These are phyloP conservation scores for Elsinoe necatrix DNA, from an alignment of 2,329 filamentous ascomycete species.

Conservation along the genomic window DNA sequence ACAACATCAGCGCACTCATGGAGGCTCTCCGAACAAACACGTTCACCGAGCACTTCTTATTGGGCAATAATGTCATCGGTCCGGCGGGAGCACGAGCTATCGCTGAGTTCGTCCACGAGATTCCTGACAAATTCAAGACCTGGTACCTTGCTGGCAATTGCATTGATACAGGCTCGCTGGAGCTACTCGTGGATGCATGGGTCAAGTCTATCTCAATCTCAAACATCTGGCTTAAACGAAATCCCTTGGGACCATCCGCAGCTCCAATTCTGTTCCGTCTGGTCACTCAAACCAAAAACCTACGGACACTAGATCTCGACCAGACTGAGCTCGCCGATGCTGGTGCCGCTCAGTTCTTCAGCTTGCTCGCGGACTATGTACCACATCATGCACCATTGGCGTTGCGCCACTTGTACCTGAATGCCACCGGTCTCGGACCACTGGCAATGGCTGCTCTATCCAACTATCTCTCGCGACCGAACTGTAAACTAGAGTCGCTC, in stretches of 20 bases:
- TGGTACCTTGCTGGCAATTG: slow-evolving; percentile 51
- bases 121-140: slow-evolving; percentile 44
- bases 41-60: slow-evolving; percentile 44
- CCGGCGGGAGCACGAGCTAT: slow-evolving; percentile 41
- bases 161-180: slow-evolving; percentile 39
- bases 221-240: slow-evolving; percentile 48
- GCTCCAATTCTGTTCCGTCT: slow-evolving; percentile 38
- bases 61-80: slow-evolving; percentile 49
- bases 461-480: slow-evolving; percentile 22
- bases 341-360: slow-evolving; percentile 40
- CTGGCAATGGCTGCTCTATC: slow-evolving; percentile 25
- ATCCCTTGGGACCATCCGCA: slow-evolving; percentile 39
- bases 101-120: slow-evolving; percentile 38
- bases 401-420: slow-evolving; percentile 30
- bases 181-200: slow-evolving; percentile 39
- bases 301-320: slow-evolving; percentile 47
- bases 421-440: slow-evolving; percentile 26
- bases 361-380: slow-evolving; percentile 20
- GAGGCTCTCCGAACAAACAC: slow-evolving; percentile 40
- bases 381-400: slow-evolving; percentile 17
- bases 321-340: slow-evolving; percentile 44
- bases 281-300: slow-evolving; percentile 35
- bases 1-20: slow-evolving; percentile 45
- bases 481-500: slow-evolving; percentile 27
- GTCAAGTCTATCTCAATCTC: slow-evolving; percentile 37